Base-by-base conservation (phyloP, 768 basidiomycete genomes). In the Pleurotus citrinopileatus region DNA sequence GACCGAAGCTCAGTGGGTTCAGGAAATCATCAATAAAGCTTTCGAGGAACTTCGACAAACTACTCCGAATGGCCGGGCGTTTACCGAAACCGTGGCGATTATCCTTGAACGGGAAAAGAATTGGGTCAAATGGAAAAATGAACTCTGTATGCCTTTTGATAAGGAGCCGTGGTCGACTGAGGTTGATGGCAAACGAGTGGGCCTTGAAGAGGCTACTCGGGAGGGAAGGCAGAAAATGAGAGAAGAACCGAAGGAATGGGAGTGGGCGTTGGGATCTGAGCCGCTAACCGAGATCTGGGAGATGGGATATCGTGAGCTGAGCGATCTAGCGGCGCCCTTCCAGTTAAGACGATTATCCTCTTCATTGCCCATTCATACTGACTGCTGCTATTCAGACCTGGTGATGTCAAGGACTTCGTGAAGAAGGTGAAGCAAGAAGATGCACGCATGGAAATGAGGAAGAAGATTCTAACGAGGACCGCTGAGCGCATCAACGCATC, bases 71-170 rank as follows among this genome's bases (percentile, higher is more conserved):
- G 92, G 92, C 0, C 79, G 86, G 8, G 73, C 78, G 25, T 91
- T 94, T 65, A 79, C 86, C 1, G 89, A 91, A 10, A 89, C 89
- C 0, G 85, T 89, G 22, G 73, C 66, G 48, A 73, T 78, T 7
- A 86, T 94, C 29, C 74, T 94, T 4, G 85, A 90, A 59, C 77
- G 92, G 47, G 93, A 95, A 70, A 86, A 83, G 65, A 94, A 92
- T 62, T 95, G 93, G 93, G 83, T 91, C 3, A 82, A 80, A 58
- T 94, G 91, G 92, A 94, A 94, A 72, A 89, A 89, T 58, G 85
- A 89, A 37, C 67, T 87, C 2, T 94, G 92, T 64, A 72, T 81
- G 13, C 81, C 87, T 2, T 94, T 94, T 62, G 89, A 91, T 64
- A 85, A 84, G 60, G 83, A 84, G 34, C 76, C 87, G 4, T 83